These are phyloP conservation scores for Apiotrichum sp. DNA, from an alignment of 1,284 basidiomycete genomes.

Conservation along the genomic window DNA sequence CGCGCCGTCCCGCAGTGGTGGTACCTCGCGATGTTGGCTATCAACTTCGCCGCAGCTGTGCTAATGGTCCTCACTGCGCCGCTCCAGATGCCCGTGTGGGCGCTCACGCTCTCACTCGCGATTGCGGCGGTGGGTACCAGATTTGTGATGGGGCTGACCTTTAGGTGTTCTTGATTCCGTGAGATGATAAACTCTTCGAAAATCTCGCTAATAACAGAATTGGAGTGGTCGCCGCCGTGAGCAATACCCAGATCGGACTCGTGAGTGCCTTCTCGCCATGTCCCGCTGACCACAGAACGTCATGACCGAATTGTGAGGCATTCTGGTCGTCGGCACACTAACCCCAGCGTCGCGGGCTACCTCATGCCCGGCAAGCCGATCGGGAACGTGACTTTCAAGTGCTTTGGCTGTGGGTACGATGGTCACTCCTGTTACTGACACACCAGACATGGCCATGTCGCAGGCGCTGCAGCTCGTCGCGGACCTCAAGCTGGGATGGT, in stretches of 20 bases:
- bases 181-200: conserved; percentile 7
- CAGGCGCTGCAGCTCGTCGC: conserved; percentile 47
- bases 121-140: conserved; percentile 41
- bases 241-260: conserved; percentile 49
- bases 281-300: conserved; percentile 38
- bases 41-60: conserved; percentile 42
- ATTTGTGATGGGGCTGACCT: not conserved
- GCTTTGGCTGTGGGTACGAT: conserved; percentile 37
- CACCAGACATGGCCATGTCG: conserved; percentile 48
- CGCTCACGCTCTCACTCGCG: conserved; percentile 47
- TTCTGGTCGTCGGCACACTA: not conserved
- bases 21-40: conserved; percentile 38
- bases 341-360: conserved; percentile 46
- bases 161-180: conserved; percentile 44
- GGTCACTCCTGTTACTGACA: too few species aligned
- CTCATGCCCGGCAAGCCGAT: conserved; percentile 52
- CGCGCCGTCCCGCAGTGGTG: conserved; percentile 41
- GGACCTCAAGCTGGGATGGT: conserved; percentile 51
- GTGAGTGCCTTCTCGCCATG: conserved; percentile 17
- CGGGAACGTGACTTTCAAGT: conserved; percentile 49
- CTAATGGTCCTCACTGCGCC: conserved; percentile 49
- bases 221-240: conserved; percentile 51
- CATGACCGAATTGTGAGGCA: conserved; percentile 48
- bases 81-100: conserved; percentile 52
- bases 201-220: conserved; percentile 21